A percentile compares a stretch with the other conserved stretches of the same genome.
Conservation (phyloP, 2,329 filamentous ascomycete genomes). For the Mycosphaerelloides madeirae region DNA sequence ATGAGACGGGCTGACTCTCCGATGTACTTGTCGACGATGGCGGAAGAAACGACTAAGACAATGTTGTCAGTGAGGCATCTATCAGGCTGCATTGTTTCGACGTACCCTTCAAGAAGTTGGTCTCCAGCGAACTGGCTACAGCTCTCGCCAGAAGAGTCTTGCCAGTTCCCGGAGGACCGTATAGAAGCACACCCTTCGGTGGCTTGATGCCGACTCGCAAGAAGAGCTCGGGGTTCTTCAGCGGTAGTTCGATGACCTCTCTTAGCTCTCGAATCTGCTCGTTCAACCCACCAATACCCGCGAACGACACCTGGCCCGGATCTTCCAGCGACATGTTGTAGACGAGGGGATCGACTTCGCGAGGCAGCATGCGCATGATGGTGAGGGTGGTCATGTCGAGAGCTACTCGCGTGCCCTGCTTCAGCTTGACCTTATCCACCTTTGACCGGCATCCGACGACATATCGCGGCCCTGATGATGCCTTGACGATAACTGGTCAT, state of each 20-base stretch:
- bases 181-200: constrained; percentile 92
- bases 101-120: constrained; percentile 93
- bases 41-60: constrained; percentile 81
- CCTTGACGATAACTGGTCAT: constrained; percentile 86
- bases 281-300: constrained; percentile 93
- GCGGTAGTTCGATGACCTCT: constrained; percentile 93
- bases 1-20: constrained; percentile 96
- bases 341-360: constrained; percentile 95
- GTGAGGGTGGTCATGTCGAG: constrained; percentile 99
- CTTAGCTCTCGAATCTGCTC: constrained; percentile 96
- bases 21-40: constrained; percentile 99
- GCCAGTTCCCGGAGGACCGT: constrained; percentile 92
- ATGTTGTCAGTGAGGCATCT: constrained; percentile 10
- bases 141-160: constrained; percentile 93
- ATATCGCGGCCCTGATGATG: constrained; percentile 93
- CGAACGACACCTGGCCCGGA: constrained; percentile 95
- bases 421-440: constrained; percentile 94
- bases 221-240: constrained; percentile 99
- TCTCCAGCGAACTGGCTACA: constrained; percentile 92
- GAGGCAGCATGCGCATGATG: constrained; percentile 98
- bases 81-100: neutral
- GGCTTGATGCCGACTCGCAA: constrained; percentile 96
- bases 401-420: constrained; percentile 95
- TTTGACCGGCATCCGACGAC: constrained; percentile 98
- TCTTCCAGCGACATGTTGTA: constrained; percentile 99